A percentile compares a stretch with the other conserved stretches of the same genome.
phyloP scores from a whole-genome alignment of 306 rosid species.

The Chamaecrista fasciculata region DNA sequence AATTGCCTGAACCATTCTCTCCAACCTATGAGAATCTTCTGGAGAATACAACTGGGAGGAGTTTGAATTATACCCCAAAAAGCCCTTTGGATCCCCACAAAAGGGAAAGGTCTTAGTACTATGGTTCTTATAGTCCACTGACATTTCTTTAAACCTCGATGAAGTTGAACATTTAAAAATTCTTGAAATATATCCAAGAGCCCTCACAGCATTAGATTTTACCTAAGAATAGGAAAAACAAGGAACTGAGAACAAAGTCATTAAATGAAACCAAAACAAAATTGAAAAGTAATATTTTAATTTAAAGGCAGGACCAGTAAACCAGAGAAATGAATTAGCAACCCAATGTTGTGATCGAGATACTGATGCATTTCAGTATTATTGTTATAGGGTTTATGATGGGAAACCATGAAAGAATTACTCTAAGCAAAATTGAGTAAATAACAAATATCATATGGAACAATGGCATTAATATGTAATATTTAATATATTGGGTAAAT shows the following conservation, averaged over 20 bases:
- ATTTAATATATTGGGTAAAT: too few species aligned
- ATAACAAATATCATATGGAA: too few species aligned
- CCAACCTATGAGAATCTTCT: conserved; percentile 51
- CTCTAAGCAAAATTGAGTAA: too few species aligned
- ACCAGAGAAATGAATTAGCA: neutral
- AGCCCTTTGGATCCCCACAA: conserved; percentile 25
- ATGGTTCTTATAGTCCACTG: conserved; percentile 23
- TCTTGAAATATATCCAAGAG: conserved; percentile 93
- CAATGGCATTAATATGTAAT: too few species aligned
- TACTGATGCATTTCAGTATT: neutral
- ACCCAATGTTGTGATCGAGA: neutral
- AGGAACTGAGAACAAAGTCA: conserved; percentile 5
- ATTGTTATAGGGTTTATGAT: neutral
- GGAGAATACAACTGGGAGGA: conserved; percentile 34
- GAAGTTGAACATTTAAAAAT: conserved; percentile 50
- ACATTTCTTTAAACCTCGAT: conserved; percentile 36
- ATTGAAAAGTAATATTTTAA: neutral
- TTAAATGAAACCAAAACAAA: neutral
- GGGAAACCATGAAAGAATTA: too few species aligned
- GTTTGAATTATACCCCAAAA: conserved; percentile 28
- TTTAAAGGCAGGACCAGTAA: neutral
- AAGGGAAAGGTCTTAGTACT: conserved; percentile 29
- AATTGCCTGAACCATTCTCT: conserved; percentile 71
- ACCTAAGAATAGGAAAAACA: conserved; percentile 45
- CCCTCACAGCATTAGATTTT: conserved; percentile 98